These are phyloP conservation scores for Trichoderma semiorbis DNA, from an alignment of 2,329 filamentous ascomycete genomes.

Conservation along the genomic window DNA sequence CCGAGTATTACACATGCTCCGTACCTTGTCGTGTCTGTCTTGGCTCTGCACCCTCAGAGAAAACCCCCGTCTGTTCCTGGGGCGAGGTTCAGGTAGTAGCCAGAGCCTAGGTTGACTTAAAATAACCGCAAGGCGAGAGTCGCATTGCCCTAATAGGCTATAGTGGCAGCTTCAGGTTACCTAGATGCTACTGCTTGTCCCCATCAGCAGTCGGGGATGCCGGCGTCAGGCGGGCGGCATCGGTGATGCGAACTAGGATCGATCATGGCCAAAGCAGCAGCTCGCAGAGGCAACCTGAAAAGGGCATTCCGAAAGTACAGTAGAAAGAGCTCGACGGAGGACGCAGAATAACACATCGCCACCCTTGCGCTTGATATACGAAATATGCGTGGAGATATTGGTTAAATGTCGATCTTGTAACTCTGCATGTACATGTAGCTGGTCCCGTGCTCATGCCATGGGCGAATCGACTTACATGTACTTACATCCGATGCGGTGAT, in stretches of 20 bases:
- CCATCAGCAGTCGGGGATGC: slow-evolving; percentile 10
- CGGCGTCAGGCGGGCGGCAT: neutral
- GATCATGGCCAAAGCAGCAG: neutral
- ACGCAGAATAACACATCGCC: neutral
- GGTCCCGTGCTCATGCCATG: slow-evolving; percentile 5
- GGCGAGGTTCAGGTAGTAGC: neutral
- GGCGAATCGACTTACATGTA: slow-evolving; percentile 7
- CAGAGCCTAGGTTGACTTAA: neutral
- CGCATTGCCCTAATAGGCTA: neutral
- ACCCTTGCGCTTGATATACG: neutral
- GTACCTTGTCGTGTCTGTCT: neutral
- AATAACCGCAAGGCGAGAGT: neutral
- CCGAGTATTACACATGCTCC: neutral
- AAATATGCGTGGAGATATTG: neutral
- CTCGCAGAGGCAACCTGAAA: neutral
- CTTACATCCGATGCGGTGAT: neutral
- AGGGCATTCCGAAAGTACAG: neutral
- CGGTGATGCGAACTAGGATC: neutral
- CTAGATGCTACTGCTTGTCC: neutral
- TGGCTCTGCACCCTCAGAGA: neutral
- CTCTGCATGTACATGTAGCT: neutral
- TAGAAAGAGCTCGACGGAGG: neutral
- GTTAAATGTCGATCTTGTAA: slow-evolving; percentile 10
- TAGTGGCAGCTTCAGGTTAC: slow-evolving; percentile 5
- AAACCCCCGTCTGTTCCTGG: neutral